Percentiles rank a stretch among this genome's conserved stretches.
These are phyloP conservation scores for Plantago major DNA, from an alignment of 257 asterid genomes.

Conservation along the genomic window DNA sequence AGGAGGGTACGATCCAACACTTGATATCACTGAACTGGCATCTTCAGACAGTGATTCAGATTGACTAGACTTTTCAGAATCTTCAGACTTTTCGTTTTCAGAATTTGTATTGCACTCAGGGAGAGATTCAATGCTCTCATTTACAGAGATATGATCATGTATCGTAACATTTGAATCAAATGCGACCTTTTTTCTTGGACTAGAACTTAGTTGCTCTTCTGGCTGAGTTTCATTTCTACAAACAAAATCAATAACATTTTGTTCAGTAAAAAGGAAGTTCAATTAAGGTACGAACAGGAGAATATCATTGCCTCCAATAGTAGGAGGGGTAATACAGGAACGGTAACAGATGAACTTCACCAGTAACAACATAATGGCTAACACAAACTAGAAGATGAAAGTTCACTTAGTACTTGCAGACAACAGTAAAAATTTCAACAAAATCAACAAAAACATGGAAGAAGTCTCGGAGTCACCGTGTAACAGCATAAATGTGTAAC, in stretches of 20 bases:
- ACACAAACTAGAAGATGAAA: background rate
- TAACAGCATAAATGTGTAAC: background rate
- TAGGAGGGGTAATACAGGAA: background rate
- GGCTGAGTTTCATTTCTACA: slow-evolving; percentile 51
- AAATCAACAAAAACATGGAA: slow-evolving; percentile 1
- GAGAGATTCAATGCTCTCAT: slow-evolving; percentile 58
- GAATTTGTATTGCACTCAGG: slow-evolving; percentile 26
- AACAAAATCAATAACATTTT: slow-evolving; percentile 13
- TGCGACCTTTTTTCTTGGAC: slow-evolving; percentile 70
- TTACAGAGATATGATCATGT: slow-evolving; percentile 52
- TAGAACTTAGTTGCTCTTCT: slow-evolving; percentile 46
- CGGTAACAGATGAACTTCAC: background rate
- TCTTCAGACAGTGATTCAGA: slow-evolving; percentile 43
- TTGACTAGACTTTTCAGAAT: slow-evolving; percentile 24
- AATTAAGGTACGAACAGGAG: background rate
- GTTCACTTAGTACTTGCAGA: background rate
- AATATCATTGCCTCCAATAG: background rate
- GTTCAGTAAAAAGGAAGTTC: background rate
- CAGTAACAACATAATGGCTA: too few species aligned
- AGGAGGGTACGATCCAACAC: slow-evolving; percentile 67
- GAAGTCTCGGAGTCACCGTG: slow-evolving; percentile 38
- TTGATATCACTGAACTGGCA: slow-evolving; percentile 51
- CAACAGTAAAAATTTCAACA: background rate
- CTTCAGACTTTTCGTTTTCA: slow-evolving; percentile 29
- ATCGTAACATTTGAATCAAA: slow-evolving; percentile 72